Base-by-base conservation (phyloP, 331 rosid genomes). In the Erythrophleum ivorense region DNA sequence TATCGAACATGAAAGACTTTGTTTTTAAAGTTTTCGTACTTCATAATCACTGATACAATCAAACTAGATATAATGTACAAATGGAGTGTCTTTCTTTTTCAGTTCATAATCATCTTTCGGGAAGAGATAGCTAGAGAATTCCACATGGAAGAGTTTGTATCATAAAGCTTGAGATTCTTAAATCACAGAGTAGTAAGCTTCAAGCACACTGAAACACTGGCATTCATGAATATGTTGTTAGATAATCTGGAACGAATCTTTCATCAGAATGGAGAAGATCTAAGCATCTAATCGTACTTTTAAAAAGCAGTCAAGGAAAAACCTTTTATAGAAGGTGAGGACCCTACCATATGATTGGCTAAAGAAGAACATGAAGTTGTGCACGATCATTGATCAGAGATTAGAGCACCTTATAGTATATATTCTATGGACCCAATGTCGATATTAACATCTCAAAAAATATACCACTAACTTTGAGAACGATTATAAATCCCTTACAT, bases 401-500 rank as follows among this genome's bases (percentile, higher is more conserved):
- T 24, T 46, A 18, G 53, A 69, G 12, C 57, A 52, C 48, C n/a
- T 60, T 50, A 70, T 24, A 7, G 36, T 55, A 54, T 21, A 18
- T 54, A 19, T 73, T 57, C 50, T 49, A 15, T 84, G 78, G 78
- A 53, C 64, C 57, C 7, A 8, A 62, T 33, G 11, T 64, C 58
- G 19, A 33, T 77, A 81, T 81, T 81, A 54, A 72, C 21, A 49
- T 62, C 45, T 21, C 18, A 7, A 33, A 79, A 85, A 76, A 71
- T 83, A 71, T 65, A 36, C 68, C 63, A 19, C 19, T 71, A 60
- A 76, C 85, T 81, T 72, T 75, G 38, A 13, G 34, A 71, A 75
- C 82, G 46, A 41, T 65, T 94, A 91, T 90, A 92, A 91, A 91
- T 91, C 52, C 78, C 48, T 9, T 4, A 50, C 66, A 79, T 79